Evolutionary conservation across 2,329 filamentous ascomycete species (phyloP), one percentile per base, ranked within the genome.

Genomic region (Trichoderma brevicompactum): DNA sequence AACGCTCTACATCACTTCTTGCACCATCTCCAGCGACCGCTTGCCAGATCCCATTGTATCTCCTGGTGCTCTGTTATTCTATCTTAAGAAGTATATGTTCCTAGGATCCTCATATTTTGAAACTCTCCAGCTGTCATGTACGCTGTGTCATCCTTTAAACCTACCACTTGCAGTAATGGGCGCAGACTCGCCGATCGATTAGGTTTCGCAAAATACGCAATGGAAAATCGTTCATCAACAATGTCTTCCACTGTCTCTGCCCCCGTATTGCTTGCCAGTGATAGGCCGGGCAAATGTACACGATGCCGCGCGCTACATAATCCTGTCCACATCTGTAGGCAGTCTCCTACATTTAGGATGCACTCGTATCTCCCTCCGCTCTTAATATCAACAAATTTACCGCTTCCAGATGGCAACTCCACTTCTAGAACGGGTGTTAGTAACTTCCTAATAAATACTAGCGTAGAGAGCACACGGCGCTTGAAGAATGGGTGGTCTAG

Each of bases 121-220:
- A 64, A 64, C 61, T 64, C 61, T 38, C 50, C 49, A 13, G 61
- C 61, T n/a, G 61, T 64, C 61, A 56, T 64, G 46, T 46, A 46
- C 17, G 44, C 15, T 50, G n/a, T 28, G 12, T 56, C 41, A 13
- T 64, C 10, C n/a, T 12, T 17, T 19, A 13, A 17, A 17, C 10
- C 38, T 17, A 5, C 36, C 15, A 10, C 50, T 13, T 62, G 17
- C 17, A 64, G 61, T 12, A 64, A 13, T 10, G 61, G 61, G n/a
- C 49, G 40, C 38, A 64, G 32, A 48, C 38, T 43, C 10, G 61
- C 61, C 32, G 40, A n/a, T 9, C 61, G 49, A 38, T 64, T 48
- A 5, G 61, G 61, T 23, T 64, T 64, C 7, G 36, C 61, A 40
- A 64, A 64, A 34, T 64, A 64, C 5, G 50, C 61, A 44, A 64